Base-by-base conservation (phyloP, 176 grass and related monocot genomes). In the Pharus latifolius region DNA sequence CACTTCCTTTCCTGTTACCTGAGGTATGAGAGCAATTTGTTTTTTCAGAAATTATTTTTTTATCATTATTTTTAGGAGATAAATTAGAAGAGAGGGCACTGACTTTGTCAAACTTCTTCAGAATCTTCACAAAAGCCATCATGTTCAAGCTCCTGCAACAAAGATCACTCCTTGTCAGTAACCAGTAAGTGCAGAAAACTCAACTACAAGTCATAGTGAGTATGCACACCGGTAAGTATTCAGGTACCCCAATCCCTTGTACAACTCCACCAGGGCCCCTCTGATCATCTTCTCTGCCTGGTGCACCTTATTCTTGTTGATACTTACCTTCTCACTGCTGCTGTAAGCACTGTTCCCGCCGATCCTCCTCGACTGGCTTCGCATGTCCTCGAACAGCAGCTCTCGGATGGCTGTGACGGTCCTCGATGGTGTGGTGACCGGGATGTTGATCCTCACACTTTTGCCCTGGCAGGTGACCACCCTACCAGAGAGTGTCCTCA, bases 81-180 rank as follows among this genome's bases (percentile, higher is more conserved):
- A 19, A 37, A 71, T 69, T 43, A 45, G 24, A 58, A n/a, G 34
- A 51, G 43, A 66, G 20, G 51, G 23, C 31, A 24, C 47, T 44
- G 47, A 85, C 83, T 90, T 99, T 99, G 72, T 94, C 95, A 78
- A 99, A 91, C 77, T 99, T 99, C 79, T 99, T 99, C 59, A 99
- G 57, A 13, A 99, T 99, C 81, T 94, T 99, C 58, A 83, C 82
- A 84, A 99, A 99, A 32, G 95, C 95, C 82, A 91, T 51, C 95
- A 91, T 88, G 82, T 99, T 99, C 76, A 94, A 80, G 59, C 72
- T 91, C 77, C 95, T 99, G 80, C 68, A 81, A 81, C 23, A 61
- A 84, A 18, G 23, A 53, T 46, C 23, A 48, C 8, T 27, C 57
- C 50, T 64, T 64, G 64, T 80, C 25, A 59, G 56, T 56, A 70